These are phyloP conservation scores for Trichosporon sp. DNA, from an alignment of 1,284 basidiomycete species.

Conservation along the genomic window DNA sequence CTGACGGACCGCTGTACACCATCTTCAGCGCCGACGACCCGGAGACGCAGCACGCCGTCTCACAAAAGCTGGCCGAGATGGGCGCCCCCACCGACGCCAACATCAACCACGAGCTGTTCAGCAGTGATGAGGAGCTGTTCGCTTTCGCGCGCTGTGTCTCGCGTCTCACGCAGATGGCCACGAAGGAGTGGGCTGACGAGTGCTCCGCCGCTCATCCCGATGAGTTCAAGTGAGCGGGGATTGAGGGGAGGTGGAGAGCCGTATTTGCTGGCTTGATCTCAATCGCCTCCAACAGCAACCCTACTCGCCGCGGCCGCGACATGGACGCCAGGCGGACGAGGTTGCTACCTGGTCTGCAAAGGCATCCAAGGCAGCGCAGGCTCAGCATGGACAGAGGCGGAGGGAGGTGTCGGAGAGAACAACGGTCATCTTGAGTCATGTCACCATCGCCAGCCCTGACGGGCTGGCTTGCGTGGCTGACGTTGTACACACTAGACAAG, in stretches of 20 bases:
- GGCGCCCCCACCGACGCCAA: conserved; percentile 74
- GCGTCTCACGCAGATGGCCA: conserved; percentile 81
- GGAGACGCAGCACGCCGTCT: conserved; percentile 44
- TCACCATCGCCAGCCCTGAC: not conserved
- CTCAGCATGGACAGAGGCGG: too few species aligned
- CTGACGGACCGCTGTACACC: conserved; percentile 82
- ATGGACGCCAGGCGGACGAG: too few species aligned
- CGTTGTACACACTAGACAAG: conserved; percentile 16
- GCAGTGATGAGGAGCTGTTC: conserved; percentile 90
- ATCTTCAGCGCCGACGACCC: conserved; percentile 80
- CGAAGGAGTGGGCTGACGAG: conserved; percentile 37
- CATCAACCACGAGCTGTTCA: conserved; percentile 82
- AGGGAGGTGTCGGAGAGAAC: not conserved
- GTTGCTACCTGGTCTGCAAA: too few species aligned
- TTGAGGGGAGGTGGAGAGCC: too few species aligned
- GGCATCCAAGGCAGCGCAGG: too few species aligned
- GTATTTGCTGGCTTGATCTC: too few species aligned
- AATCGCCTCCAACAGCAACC: too few species aligned
- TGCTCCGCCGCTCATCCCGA: conserved; percentile 26
- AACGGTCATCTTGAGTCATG: conserved; percentile 5
- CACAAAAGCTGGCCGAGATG: conserved; percentile 56
- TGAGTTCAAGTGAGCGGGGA: not conserved
- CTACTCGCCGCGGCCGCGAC: too few species aligned
- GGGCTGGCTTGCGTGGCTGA: not conserved
- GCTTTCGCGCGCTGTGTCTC: conserved; percentile 92